phyloP scores from a whole-genome alignment of 1,284 basidiomycete species.

The Trametes polyzona region DNA sequence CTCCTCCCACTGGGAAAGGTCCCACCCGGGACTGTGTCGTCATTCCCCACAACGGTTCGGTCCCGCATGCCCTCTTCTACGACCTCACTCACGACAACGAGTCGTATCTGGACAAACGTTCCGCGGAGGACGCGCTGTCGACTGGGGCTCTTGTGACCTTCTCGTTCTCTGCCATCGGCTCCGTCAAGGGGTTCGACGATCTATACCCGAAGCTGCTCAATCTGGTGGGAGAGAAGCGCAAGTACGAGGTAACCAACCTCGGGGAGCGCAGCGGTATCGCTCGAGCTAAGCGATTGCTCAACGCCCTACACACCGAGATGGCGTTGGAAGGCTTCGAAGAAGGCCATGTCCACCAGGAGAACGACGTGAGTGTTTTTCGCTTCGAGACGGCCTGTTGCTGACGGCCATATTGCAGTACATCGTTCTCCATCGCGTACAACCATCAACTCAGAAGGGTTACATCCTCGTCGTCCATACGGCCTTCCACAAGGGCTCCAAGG shows the following conservation, averaged over 20 bases:
- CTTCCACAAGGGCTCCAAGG: slow-evolving; percentile 78
- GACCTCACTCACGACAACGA: slow-evolving; percentile 98
- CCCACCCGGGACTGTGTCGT: slow-evolving; percentile 75
- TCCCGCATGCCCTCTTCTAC: slow-evolving; percentile 90
- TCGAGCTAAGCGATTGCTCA: slow-evolving; percentile 81
- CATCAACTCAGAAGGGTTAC: slow-evolving; percentile 89
- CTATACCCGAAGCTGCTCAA: slow-evolving; percentile 92
- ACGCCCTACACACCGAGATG: slow-evolving; percentile 90
- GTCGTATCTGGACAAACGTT: slow-evolving; percentile 84
- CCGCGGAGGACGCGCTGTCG: slow-evolving; percentile 91
- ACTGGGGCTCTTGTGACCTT: slow-evolving; percentile 90
- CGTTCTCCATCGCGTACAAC: slow-evolving; percentile 88
- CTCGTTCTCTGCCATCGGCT: slow-evolving; percentile 84
- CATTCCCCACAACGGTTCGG: slow-evolving; percentile 80
- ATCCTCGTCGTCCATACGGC: slow-evolving; percentile 89
- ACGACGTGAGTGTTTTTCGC: slow-evolving; percentile 64
- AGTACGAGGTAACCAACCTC: slow-evolving; percentile 67
- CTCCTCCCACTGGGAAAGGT: slow-evolving; percentile 79
- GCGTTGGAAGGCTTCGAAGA: slow-evolving; percentile 80
- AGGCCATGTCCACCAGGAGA: slow-evolving; percentile 95
- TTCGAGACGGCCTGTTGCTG: not conserved
- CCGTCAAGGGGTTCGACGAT: slow-evolving; percentile 95
- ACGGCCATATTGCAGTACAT: slow-evolving; percentile 71
- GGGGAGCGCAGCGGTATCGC: slow-evolving; percentile 73
- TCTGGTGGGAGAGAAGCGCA: slow-evolving; percentile 81